Evolutionary conservation across 345 rosid species (phyloP), one percentile per base, ranked within the genome.

Genomic region (Cochlearia excelsa): DNA sequence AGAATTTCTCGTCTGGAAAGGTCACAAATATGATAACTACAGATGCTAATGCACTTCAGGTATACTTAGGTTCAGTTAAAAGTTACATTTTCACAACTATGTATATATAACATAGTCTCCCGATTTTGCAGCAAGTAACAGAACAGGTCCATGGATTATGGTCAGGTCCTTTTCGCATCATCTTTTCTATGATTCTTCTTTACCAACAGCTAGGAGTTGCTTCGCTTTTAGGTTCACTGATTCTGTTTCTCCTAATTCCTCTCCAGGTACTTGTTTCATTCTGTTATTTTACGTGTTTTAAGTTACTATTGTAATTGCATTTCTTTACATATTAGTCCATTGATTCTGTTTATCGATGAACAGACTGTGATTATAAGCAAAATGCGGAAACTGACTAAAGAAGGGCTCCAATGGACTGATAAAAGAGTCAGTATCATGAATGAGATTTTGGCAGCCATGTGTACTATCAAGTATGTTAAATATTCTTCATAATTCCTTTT

Each of bases 81-180:
- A 7, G 55, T 29, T 57, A 56, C 29, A 28, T 62, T 48, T 16
- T 16, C 23, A 16, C 23, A 16, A 16, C 23, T 16, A 16, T 16
- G 23, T 16, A 16, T 16, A 16, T 16, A 16, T 16, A 16, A 16
- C 23, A 16, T 16, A 16, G 23, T 16, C 42, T 27, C 59, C 57
- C n/a, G 1, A 9, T 5, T 29, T 60, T 67, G 44, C 83, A 89
- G 95, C 95, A 86, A 93, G 62, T 83, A 71, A 72, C 88, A 73
- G 85, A 79, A 73, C 95, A 85, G 42, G 89, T 93, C 67, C 99
- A 89, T 42, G 75, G 82, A 54, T 62, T 93, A 49, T 93, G 99
- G 95, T 93, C 99, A 6, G 95, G 97, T 63, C 99, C 99, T 27
- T 87, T 93, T 69, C 94, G 99, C 29, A 93, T 89, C 56, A 68